Evolutionary conservation across 2,329 filamentous ascomycete genomes (phyloP).

Genomic region (Colletotrichum melonis): DNA sequence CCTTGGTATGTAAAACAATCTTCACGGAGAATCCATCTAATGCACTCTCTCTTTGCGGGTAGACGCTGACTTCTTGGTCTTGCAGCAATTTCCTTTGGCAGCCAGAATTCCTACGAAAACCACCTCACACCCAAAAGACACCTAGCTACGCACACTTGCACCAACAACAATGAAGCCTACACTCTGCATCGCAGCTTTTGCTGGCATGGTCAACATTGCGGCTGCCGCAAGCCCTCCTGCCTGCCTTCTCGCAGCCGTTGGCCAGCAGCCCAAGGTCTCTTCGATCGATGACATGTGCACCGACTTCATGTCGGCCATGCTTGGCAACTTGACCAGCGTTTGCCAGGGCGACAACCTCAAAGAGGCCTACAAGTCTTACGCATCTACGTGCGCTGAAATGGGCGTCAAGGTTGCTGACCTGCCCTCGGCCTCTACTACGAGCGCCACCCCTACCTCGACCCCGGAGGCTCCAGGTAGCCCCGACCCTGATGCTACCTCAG

Average conservation of each 20-base stretch:
- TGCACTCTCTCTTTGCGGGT: background rate
- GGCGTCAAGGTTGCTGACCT: conserved; percentile 18
- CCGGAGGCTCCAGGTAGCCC: background rate
- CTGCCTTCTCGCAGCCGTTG: conserved; percentile 36
- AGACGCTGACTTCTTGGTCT: background rate
- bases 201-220: conserved; percentile 22
- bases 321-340: conserved; percentile 30
- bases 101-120: background rate
- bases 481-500: background rate
- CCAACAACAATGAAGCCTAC: conserved; percentile 1
- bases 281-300: conserved; percentile 30
- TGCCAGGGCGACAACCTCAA: conserved; percentile 18
- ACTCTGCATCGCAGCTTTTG: conserved; percentile 21
- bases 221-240: conserved; percentile 30
- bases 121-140: background rate
- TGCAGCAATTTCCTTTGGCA: background rate
- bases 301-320: conserved; percentile 28
- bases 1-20: background rate
- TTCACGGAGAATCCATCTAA: background rate
- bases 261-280: conserved; percentile 27
- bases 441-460: background rate
- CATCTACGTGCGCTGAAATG: conserved; percentile 19
- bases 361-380: conserved; percentile 31
- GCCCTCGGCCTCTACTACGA: background rate
- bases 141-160: background rate